Base-by-base conservation (phyloP, 2,329 filamentous ascomycete genomes). In the Drechslerella coelobrocha region DNA sequence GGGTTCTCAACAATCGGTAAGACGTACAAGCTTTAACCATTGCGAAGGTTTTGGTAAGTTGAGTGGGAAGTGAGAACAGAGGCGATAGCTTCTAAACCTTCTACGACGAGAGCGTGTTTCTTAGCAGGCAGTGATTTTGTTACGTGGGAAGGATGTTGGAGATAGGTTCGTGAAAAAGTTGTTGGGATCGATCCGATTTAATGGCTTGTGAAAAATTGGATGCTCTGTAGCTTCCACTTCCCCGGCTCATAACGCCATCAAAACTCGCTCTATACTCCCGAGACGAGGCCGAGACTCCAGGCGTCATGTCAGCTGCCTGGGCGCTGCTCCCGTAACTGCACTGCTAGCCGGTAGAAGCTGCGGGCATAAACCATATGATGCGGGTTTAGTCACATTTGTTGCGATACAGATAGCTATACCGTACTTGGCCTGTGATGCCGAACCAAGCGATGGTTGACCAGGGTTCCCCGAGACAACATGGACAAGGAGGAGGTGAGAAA, bases 1-100 rank as follows among this genome's bases (percentile, higher is more conserved):
- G 41, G 19, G 23, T 27, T 29, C 47, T 29, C 48, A 59, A 71
- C 55, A 56, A 45, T 23, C 5, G 19, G 47, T 2, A 26, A 6
- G 29, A 77, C 81, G 75, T 82, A 86, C 84, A 84, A 80, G 84
- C 84, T 81, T 86, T 86, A 76, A 86, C 84, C 84, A 86, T 86
- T 75, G 74, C 79, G 73, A 73, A 74, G 56, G 37, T 37, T 53
- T 43, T 41, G 4, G 8, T 59, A 34, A n/a, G 39, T 29, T 43
- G 48, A 60, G 26, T 24, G 39, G 3, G 31, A 47, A 26, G 29
- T 26, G 14, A 27, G 5, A 53, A 8, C 7, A 24, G 5, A 31
- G 26, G 14, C n/a, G 19, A 47, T 3, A 5, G 37, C 37, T 4
- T 4, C 29, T 4, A n/a, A 24, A 9, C 2, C 7, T 27, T 41